Evolutionary conservation across 768 basidiomycete genomes (phyloP).

Genomic region (Boletus eberwhitei): DNA sequence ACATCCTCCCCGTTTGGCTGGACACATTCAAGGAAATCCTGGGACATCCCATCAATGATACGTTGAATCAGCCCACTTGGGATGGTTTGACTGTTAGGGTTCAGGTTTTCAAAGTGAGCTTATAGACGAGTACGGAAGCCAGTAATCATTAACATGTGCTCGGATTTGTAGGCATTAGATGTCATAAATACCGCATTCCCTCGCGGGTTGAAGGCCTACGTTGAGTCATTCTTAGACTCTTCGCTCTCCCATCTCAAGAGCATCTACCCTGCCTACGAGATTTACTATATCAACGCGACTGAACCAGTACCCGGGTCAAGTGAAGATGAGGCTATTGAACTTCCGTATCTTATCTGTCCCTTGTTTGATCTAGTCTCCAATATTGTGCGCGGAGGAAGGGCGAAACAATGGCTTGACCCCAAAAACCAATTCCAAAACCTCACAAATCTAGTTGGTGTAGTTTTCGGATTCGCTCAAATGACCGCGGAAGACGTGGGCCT

Average conservation of each 20-base stretch:
- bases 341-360: slow-evolving; percentile 72
- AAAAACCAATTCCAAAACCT: slow-evolving; percentile 37
- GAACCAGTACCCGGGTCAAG: slow-evolving; percentile 59
- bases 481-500: slow-evolving; percentile 78
- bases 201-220: slow-evolving; percentile 59
- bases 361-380: slow-evolving; percentile 79
- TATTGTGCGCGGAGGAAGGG: slow-evolving; percentile 60
- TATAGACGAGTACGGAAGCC: too few relatives aligned
- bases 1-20: slow-evolving; percentile 89
- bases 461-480: slow-evolving; percentile 80
- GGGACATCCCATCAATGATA: slow-evolving; percentile 58
- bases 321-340: slow-evolving; percentile 74
- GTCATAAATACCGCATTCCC: slow-evolving; percentile 81
- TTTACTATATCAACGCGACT: slow-evolving; percentile 56
- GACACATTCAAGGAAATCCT: slow-evolving; percentile 82
- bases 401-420: slow-evolving; percentile 59
- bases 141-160: slow-evolving; percentile 1
- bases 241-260: slow-evolving; percentile 58
- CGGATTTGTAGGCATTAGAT: slow-evolving; percentile 62
- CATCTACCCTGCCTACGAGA: slow-evolving; percentile 57
- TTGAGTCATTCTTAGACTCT: slow-evolving; percentile 55
- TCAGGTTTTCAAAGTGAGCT: slow-evolving; percentile 78
- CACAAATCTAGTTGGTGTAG: slow-evolving; percentile 44
- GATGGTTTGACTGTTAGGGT: slow-evolving; percentile 75
- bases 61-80: slow-evolving; percentile 62